Conservation (phyloP, 2,329 filamentous ascomycete genomes). For the Scleromitrula shiraiana region DNA sequence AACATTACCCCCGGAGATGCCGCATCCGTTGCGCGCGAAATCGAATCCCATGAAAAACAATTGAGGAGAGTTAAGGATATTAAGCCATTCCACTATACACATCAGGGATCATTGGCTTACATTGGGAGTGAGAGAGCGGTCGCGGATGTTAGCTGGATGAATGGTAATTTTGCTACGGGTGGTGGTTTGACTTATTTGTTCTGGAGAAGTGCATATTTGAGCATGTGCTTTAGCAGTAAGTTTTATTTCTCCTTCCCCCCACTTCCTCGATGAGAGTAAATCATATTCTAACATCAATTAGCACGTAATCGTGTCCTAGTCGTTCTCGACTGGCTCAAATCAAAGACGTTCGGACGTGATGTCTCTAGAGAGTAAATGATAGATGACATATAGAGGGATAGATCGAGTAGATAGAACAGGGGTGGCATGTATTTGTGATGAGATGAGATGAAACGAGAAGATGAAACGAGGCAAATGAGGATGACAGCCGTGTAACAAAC, state of each 20-base stretch:
- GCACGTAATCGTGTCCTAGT: slow-evolving; percentile 92
- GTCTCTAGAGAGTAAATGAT: slow-evolving; percentile 67
- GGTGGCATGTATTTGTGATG: too few relatives aligned
- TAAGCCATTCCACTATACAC: slow-evolving; percentile 96
- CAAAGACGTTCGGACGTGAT: slow-evolving; percentile 92
- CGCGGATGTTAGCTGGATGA: slow-evolving; percentile 94
- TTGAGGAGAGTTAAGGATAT: slow-evolving; percentile 86
- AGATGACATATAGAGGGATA: background rate
- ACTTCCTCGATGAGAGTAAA: too few relatives aligned
- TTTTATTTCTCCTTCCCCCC: slow-evolving; percentile 29
- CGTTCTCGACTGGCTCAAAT: slow-evolving; percentile 91
- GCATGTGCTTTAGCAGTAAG: slow-evolving; percentile 99
- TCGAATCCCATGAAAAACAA: slow-evolving; percentile 79
- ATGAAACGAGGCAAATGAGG: too few relatives aligned
- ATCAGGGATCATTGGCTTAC: slow-evolving; percentile 94
- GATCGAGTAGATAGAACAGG: background rate
- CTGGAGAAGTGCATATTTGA: slow-evolving; percentile 96
- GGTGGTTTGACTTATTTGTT: slow-evolving; percentile 95
- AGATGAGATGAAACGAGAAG: too few relatives aligned
- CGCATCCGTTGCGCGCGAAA: slow-evolving; percentile 63
- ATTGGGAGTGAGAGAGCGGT: slow-evolving; percentile 98
- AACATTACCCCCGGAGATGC: slow-evolving; percentile 55
- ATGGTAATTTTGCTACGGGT: slow-evolving; percentile 89
- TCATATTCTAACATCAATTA: slow-evolving; percentile 32
- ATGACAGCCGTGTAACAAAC: slow-evolving; percentile 7